Base-by-base conservation (phyloP, 257 asterid genomes). In the Ophiorrhiza pumila region DNA sequence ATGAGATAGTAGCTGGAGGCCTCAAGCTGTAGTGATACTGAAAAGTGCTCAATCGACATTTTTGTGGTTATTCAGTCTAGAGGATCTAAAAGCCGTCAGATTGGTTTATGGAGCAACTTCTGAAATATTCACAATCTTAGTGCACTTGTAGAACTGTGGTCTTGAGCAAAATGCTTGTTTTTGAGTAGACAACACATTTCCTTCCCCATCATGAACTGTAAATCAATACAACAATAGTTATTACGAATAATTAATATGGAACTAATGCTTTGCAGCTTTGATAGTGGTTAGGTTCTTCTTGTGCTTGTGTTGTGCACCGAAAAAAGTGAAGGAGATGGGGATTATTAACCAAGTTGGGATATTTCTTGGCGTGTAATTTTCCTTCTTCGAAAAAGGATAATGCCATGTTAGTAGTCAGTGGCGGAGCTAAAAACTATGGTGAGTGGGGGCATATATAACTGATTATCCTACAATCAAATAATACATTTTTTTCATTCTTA, bases 41-140 rank as follows among this genome's bases (percentile, higher is more conserved):
- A 8, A 32, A 27, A 42, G 39, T 53, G 23, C 65, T 53, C 53
- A 3, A 22, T 23, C 31, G 25, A 27, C 13, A 12, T 42, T 65
- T 23, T 23, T 22, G 53, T 39, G 53, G 17, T 64, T 41, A n/a
- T n/a, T 41, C 35, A n/a, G 3, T 64, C 35, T 46, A 20, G 67
- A 62, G 60, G 49, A 39, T 32, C 49, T 42, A 23, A 59, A 58
- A 9, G 20, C 11, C 9, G 60, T 60, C 34, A 3, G 69, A 20
- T 60, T 72, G 69, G 39, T 72, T 72, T 25, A 11, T 5, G 47
- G 42, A 13, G 59, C 29, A 47, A 13, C 41, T 70, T 70, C 55
- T n/a, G 27, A 23, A 35, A 7, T 27, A 49, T 61, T 43, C 15
- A 10, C 27, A 34, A 46, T n/a, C 50, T 34, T 46, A 18, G 61